Base-by-base conservation (phyloP, 345 rosid genomes). In the Populus deltoides region DNA sequence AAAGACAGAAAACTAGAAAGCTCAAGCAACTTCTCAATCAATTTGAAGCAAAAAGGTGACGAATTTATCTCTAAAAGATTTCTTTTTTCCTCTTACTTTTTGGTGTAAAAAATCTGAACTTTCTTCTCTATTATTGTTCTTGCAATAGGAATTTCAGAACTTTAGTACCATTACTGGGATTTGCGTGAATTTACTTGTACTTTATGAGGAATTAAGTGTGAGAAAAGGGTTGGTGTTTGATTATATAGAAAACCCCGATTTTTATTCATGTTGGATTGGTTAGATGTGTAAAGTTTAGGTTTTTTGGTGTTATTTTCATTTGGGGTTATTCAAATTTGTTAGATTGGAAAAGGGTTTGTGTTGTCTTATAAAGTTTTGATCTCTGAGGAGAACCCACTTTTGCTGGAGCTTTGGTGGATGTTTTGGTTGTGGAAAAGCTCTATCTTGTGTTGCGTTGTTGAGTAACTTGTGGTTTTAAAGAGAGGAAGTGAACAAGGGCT, bases 21-120 rank as follows among this genome's bases (percentile, higher is more conserved):
- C 35, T 29, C 33, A 33, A 24, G 31, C 41, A 73, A n/a, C 1
- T 43, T 3, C 38, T 35, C 22, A 5, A 4, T 68, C 67, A 66
- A 69, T 53, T 69, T 77, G 38, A 33, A 38, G 39, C 59, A 22
- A 4, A 17, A 33, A 69, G 79, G 79, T 77, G 20, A 39, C 39
- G 24, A 68, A 24, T 4, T 33, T 35, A 27, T 53, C 11, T 69
- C 27, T 25, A 41, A 57, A n/a, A n/a, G 39, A 39, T 0, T 31
- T 68, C 55, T 27, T 27, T 36, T 39, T 10, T 25, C 27, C 35
- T 25, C 25, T 10, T 22, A 0, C 27, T 12, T 16, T 69, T 31
- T 3, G 11, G 47, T 27, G n/a, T 27, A 11, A 2, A 33, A 62
- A 77, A 18, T 73, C 59, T 38, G 7, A 68, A 27, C 51, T 53